Conservation (phyloP, 140 eudicot genomes). For the Anethum foeniculum region DNA sequence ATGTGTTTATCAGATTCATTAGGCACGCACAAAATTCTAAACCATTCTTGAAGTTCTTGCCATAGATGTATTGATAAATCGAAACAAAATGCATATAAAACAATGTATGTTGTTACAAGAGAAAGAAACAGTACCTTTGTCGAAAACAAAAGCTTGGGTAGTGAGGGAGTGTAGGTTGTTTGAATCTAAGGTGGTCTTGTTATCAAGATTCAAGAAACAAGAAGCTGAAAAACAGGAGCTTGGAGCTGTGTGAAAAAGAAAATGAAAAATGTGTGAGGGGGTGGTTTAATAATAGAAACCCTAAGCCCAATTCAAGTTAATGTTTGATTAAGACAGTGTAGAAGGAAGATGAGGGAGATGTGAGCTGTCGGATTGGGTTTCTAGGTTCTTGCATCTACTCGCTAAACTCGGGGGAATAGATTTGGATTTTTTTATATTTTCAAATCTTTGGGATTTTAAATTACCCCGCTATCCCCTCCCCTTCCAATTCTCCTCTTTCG, state of each 20-base stretch:
- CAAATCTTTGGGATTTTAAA: slow-evolving; percentile 27
- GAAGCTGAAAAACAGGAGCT: neutral
- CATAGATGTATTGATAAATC: neutral
- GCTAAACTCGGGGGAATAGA: neutral
- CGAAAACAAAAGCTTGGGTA: neutral
- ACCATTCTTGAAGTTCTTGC: neutral
- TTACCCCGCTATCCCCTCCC: slow-evolving; percentile 40
- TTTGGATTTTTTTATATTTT: slow-evolving; percentile 7
- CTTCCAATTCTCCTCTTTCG: neutral
- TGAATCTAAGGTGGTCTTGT: neutral
- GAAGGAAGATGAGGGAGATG: neutral
- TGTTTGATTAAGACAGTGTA: neutral
- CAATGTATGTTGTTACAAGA: neutral
- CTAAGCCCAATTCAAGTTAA: neutral
- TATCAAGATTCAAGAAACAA: neutral
- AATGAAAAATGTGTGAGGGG: too few relatives aligned
- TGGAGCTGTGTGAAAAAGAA: neutral
- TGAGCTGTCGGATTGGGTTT: slow-evolving; percentile 11
- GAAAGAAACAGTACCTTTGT: neutral
- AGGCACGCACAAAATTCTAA: too few relatives aligned
- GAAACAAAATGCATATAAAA: neutral
- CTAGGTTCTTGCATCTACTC: neutral
- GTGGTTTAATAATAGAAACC: neutral
- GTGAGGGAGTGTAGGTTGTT: neutral
- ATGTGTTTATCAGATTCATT: neutral